Conservation (phyloP, 192 early-diverging fungal species). For the Backusella tarrabulga region DNA sequence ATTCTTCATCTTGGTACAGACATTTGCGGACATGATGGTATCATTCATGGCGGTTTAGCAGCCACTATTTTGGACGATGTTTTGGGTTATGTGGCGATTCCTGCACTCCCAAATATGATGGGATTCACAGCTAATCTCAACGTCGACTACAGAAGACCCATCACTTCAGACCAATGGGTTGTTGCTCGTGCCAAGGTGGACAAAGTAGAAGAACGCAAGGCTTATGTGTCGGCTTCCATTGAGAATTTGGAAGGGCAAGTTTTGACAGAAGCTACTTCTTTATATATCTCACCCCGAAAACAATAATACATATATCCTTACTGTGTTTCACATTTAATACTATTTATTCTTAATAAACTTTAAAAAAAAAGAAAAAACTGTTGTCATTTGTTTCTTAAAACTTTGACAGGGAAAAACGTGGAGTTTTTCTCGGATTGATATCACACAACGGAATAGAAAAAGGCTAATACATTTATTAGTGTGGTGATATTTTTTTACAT, state of each 20-base stretch:
- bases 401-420: too few relatives aligned
- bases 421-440: not conserved
- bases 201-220: slow-evolving; percentile 69
- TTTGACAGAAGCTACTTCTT: slow-evolving; percentile 62
- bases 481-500: not conserved
- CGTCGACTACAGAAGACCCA: slow-evolving; percentile 71
- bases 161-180: slow-evolving; percentile 58
- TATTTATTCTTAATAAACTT: not conserved
- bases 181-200: slow-evolving; percentile 52
- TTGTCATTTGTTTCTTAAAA: too few relatives aligned
- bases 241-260: slow-evolving; percentile 56
- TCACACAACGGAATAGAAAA: not conserved
- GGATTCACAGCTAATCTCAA: slow-evolving; percentile 78
- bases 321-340: not conserved
- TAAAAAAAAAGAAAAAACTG: not conserved
- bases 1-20: slow-evolving; percentile 67
- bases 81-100: slow-evolving; percentile 51
- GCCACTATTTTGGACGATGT: slow-evolving; percentile 75
- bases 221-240: slow-evolving; percentile 57
- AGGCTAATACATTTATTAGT: not conserved
- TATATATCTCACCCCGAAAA: slow-evolving; percentile 56
- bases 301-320: not conserved
- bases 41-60: slow-evolving; percentile 77
- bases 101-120: slow-evolving; percentile 61
- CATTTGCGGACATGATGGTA: slow-evolving; percentile 75